Conservation (phyloP, 306 rosid genomes). For the Geum urbanum region DNA sequence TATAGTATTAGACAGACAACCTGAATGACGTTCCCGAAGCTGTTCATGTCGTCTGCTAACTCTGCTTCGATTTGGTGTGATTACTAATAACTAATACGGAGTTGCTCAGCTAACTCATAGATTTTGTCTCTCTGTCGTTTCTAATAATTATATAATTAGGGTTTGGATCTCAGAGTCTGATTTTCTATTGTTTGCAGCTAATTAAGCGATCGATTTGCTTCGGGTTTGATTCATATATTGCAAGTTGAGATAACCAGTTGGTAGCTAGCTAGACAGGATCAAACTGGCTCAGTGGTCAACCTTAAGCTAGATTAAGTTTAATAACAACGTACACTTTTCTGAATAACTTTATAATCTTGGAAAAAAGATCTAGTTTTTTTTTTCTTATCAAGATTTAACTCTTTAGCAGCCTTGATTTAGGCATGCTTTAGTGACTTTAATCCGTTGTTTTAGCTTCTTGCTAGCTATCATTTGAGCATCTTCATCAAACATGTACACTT, state of each 20-base stretch:
- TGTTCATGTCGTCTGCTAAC: constrained; percentile 40
- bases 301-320: neutral
- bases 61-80: constrained; percentile 28
- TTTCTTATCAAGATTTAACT: no score
- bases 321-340: neutral
- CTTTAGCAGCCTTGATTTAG: no score
- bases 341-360: neutral
- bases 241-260: constrained; percentile 3
- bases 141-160: neutral
- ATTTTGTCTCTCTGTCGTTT: constrained; percentile 40
- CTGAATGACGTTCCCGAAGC: constrained; percentile 57
- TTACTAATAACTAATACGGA: constrained; percentile 19
- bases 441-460: no score
- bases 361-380: neutral
- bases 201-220: constrained; percentile 19
- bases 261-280: constrained; percentile 16
- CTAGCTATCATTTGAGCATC: neutral
- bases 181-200: no score
- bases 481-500: no score
- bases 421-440: no score
- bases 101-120: constrained; percentile 52
- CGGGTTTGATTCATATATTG: neutral
- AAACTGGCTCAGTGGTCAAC: constrained; percentile 14
- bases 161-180: constrained; percentile 4
- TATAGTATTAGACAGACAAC: constrained; percentile 34